Base-by-base conservation (phyloP, 1,284 basidiomycete genomes). In the Ganoderma resinaceum region DNA sequence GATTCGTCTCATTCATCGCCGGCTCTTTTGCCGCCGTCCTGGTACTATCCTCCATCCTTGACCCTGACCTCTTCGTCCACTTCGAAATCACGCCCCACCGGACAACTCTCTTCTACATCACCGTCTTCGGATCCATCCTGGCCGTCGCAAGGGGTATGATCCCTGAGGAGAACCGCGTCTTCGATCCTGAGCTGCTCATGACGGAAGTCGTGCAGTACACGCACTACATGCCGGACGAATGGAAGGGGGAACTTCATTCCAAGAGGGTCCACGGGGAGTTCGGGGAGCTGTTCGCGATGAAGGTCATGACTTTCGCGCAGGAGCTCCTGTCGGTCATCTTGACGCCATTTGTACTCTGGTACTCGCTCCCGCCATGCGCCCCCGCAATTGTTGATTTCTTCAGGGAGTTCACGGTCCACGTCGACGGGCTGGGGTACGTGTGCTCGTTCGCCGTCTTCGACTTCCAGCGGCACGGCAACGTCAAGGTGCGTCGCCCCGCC, bases 391-490 rank as follows among this genome's bases (percentile, higher is more conserved):
- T 98, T 70, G 97, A 99, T 78, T 98, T 99, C 78, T 98, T 98
- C 86, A 88, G 96, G 60, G 96, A 98, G 82, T 99, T 98, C 77
- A 95, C 96, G 0, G 92, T 99, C 0, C 97, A 99, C 79, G 94
- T 99, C 38, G 97, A 98, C 74, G 95, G 96, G 1, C 86, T 98
- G 2, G 97, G 98, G 12, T 97, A 98, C 77, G 95, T 99, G 11
- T 99, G 98, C 79, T 96, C 94, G 69, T 99, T 99, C 81, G 98
- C 97, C 0, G 97, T 98, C 66, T 99, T 99, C 78, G 96, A 99
- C 79, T 98, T 99, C 80, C 90, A 95, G 79, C 83, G 96, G 70
- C 93, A 97, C 73, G 94, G 95, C 0, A 96, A 95, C 78, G 86
- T 94, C 76, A 94, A 92, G 83, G 91, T 93, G 63, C 70, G 83